Evolutionary conservation across 306 rosid genomes (phyloP).

Genomic region (Fagus sylvatica): DNA sequence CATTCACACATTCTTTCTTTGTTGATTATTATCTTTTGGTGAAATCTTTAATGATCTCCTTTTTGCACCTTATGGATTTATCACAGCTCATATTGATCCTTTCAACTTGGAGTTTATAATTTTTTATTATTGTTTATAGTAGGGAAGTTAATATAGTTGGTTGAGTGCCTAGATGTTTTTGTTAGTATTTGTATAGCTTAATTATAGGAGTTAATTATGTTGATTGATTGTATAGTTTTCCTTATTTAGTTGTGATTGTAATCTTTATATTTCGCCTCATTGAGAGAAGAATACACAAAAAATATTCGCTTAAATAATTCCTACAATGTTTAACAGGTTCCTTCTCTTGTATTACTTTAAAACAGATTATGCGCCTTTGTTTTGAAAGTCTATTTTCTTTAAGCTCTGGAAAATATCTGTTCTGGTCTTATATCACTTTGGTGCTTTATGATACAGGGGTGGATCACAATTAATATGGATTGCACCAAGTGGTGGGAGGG

Average conservation of each 20-base stretch:
- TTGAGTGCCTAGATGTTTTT: not conserved
- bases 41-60: not conserved
- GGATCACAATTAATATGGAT: conserved; percentile 95
- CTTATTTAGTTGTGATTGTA: too few species aligned
- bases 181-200: too few species aligned
- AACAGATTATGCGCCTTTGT: not conserved
- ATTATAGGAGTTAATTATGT: too few species aligned
- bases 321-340: not conserved
- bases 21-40: not conserved
- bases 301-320: too few species aligned
- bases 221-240: too few species aligned
- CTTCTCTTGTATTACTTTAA: not conserved
- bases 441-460: conserved; percentile 51
- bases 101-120: not conserved
- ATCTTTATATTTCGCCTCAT: too few species aligned
- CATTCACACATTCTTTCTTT: not conserved
- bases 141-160: not conserved
- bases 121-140: not conserved
- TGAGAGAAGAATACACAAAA: too few species aligned
- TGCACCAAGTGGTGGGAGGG: conserved; percentile 99
- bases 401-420: not conserved
- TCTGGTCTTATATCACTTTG: conserved; percentile 6
- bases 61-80: not conserved
- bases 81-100: not conserved
- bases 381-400: conserved; percentile 6